phyloP scores from a whole-genome alignment of 2,329 filamentous ascomycete genomes.

The Diaporthe longicolla region DNA sequence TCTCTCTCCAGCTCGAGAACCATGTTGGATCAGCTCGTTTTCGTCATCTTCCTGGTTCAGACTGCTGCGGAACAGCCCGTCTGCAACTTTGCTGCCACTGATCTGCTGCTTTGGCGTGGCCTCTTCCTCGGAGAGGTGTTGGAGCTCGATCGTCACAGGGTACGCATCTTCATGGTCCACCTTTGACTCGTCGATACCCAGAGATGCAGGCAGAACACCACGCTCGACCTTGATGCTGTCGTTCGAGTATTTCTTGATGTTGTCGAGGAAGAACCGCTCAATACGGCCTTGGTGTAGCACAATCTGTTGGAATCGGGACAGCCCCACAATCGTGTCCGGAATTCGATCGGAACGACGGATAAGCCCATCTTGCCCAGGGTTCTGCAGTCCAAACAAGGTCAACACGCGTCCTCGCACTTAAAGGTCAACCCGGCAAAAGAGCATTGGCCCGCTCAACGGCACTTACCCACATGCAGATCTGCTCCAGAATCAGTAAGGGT shows the following conservation, averaged over 20 bases:
- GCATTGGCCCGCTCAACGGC: not conserved
- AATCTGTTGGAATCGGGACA: conserved; percentile 75
- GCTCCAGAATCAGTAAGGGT: not conserved
- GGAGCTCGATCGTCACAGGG: conserved; percentile 72
- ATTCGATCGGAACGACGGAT: conserved; percentile 73
- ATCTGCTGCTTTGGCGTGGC: conserved; percentile 60
- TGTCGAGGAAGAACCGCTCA: conserved; percentile 76
- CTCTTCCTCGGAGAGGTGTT: conserved; percentile 71
- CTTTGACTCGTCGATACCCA: conserved; percentile 67
- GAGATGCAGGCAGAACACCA: conserved; percentile 68
- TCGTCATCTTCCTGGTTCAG: conserved; percentile 61
- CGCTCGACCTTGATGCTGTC: conserved; percentile 68
- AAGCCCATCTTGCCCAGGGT: conserved; percentile 70
- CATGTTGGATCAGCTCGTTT: conserved; percentile 46
- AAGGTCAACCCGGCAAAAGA: not conserved
- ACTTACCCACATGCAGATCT: conserved; percentile 52
- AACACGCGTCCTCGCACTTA: not conserved
- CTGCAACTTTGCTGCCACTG: conserved; percentile 56
- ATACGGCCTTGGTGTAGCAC: conserved; percentile 80
- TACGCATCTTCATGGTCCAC: conserved; percentile 67
- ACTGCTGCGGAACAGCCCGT: conserved; percentile 74
- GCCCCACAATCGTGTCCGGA: conserved; percentile 72
- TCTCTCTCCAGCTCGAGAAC: conserved; percentile 52
- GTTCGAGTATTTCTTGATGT: conserved; percentile 67
- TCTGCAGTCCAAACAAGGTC: conserved; percentile 63